Conservation (phyloP, 2,329 filamentous ascomycete genomes). For the Apiospora arundinis region DNA sequence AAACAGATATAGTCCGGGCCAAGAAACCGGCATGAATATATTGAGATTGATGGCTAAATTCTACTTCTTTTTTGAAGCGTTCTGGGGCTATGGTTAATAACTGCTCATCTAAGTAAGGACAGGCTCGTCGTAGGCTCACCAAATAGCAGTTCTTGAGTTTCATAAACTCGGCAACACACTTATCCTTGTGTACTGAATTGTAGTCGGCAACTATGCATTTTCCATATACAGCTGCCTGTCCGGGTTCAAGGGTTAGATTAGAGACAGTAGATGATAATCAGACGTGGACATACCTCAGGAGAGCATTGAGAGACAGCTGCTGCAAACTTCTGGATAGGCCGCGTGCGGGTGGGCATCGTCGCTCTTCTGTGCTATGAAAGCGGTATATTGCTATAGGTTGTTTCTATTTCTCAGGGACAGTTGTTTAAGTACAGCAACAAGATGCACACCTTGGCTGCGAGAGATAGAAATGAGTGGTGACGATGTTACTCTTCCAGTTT, state of each 20-base stretch:
- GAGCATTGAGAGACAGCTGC: conserved; percentile 61
- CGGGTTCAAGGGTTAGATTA: neutral
- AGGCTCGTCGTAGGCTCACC: conserved; percentile 56
- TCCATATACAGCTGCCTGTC: conserved; percentile 82
- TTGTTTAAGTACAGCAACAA: neutral
- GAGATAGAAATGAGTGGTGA: neutral
- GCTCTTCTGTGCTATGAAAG: neutral
- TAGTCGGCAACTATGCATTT: conserved; percentile 92
- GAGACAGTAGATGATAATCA: neutral
- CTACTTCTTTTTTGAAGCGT: conserved; percentile 54
- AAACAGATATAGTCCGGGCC: neutral
- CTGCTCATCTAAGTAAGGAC: neutral
- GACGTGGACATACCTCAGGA: conserved; percentile 50
- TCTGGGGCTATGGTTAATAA: conserved; percentile 43
- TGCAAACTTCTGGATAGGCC: conserved; percentile 63
- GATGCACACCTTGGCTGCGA: neutral
- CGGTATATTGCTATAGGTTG: neutral
- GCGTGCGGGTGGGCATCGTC: conserved; percentile 45
- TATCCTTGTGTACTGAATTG: conserved; percentile 87
- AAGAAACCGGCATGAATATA: neutral
- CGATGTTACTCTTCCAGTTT: neutral
- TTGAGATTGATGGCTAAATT: neutral
- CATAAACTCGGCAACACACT: conserved; percentile 86
- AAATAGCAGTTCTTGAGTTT: conserved; percentile 86
- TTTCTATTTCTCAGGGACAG: neutral